Conservation (phyloP, 805 yeast genomes). For the Yamadazyma sp. region DNA sequence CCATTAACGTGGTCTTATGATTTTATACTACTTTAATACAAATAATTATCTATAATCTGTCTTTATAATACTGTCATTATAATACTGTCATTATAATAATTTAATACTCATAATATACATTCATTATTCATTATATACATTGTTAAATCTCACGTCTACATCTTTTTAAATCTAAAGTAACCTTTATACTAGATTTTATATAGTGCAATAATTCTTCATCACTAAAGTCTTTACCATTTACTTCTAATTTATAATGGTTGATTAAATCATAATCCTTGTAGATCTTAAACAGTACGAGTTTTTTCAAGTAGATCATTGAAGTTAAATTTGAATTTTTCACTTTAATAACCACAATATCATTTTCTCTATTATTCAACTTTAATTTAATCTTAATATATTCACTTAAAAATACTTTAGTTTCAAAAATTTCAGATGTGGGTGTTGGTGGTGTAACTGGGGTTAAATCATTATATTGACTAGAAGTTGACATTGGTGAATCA, state of each 20-base stretch:
- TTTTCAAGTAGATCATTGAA: slow-evolving; percentile 25
- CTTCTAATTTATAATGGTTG: slow-evolving; percentile 23
- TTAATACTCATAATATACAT: no score
- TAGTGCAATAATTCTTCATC: slow-evolving; percentile 12
- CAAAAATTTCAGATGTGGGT: slow-evolving; percentile 8
- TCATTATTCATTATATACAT: no score
- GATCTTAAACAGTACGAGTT: slow-evolving; percentile 25
- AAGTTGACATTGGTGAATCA: slow-evolving; percentile 6
- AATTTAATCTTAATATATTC: slow-evolving; percentile 25
- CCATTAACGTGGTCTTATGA: no score
- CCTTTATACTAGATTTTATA: slow-evolving; percentile 21
- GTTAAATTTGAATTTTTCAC: slow-evolving; percentile 21
- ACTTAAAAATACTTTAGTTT: background rate
- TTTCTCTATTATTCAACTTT: slow-evolving; percentile 22
- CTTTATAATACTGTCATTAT: no score
- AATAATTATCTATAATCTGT: no score
- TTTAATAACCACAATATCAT: slow-evolving; percentile 28
- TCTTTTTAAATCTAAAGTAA: slow-evolving; percentile 22
- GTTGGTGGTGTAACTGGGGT: slow-evolving; percentile 10
- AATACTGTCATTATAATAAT: no score
- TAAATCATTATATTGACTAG: background rate
- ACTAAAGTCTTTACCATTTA: slow-evolving; percentile 9
- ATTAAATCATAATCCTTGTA: slow-evolving; percentile 27
- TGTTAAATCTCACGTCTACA: no score
- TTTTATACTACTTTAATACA: no score